Evolutionary conservation across 129 eudicot species (phyloP).

Genomic region (Lonicera japonica): DNA sequence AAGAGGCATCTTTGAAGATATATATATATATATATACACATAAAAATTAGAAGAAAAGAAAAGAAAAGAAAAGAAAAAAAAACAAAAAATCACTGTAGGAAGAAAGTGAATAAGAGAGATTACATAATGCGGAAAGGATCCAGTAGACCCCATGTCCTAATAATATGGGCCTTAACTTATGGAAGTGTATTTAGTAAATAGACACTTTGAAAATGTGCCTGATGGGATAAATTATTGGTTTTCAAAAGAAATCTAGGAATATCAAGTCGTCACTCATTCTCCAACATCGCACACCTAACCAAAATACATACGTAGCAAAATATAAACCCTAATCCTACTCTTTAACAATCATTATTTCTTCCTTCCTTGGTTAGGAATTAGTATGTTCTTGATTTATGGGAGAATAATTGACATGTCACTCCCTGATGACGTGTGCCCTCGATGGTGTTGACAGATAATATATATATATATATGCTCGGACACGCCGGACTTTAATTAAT

Average conservation of each 20-base stretch:
- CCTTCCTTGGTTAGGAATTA: too few relatives aligned
- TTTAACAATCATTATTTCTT: not conserved
- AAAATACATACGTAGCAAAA: not conserved
- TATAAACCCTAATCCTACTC: not conserved
- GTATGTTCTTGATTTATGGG: not conserved
- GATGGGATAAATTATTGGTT: not conserved
- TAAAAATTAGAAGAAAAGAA: too few relatives aligned
- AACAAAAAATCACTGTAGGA: not conserved
- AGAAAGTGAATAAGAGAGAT: not conserved
- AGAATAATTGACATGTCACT: not conserved
- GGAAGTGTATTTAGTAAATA: not conserved
- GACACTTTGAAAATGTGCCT: not conserved
- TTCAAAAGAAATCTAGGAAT: not conserved
- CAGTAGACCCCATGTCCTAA: not conserved
- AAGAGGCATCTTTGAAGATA: too few relatives aligned
- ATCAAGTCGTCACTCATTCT: not conserved
- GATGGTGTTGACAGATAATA: not conserved
- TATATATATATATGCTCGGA: too few relatives aligned
- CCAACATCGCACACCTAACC: not conserved
- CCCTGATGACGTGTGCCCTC: not conserved
- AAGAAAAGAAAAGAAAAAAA: too few relatives aligned
- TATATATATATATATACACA: too few relatives aligned
- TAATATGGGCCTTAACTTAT: not conserved
- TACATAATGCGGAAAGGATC: not conserved
- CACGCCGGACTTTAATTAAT: not conserved